phyloP scores from a whole-genome alignment of 441 rosid genomes.

The Syzygium syzygioides region DNA sequence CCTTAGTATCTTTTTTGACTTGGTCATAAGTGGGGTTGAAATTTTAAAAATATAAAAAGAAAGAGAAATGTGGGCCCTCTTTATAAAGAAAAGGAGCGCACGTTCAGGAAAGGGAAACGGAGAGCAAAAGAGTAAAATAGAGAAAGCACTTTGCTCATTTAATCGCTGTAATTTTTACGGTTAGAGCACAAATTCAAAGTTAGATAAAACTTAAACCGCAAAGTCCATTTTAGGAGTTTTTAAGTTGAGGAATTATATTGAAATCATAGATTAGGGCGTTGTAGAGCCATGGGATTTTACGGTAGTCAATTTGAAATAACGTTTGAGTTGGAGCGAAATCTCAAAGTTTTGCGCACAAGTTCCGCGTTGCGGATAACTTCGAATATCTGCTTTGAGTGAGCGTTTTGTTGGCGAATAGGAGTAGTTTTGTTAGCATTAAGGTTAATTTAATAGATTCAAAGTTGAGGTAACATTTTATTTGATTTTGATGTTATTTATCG shows the following conservation, averaged over 20 bases:
- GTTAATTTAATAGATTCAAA: neutral
- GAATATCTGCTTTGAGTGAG: neutral
- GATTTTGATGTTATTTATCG: neutral
- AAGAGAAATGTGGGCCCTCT: neutral
- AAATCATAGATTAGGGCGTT: neutral
- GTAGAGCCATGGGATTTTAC: accelerated
- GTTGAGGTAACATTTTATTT: neutral
- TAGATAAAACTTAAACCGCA: neutral
- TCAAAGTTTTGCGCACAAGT: accelerated
- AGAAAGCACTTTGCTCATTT: neutral
- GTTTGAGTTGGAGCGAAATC: neutral
- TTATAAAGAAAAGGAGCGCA: neutral
- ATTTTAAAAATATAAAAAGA: neutral
- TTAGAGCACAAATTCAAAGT: neutral
- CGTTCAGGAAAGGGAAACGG: neutral
- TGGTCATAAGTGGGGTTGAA: neutral
- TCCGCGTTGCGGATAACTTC: accelerated
- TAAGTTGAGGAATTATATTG: neutral
- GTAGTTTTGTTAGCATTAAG: neutral
- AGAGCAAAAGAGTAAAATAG: neutral
- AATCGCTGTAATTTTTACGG: neutral
- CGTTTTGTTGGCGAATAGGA: accelerated
- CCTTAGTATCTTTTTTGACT: neutral
- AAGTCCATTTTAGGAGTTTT: neutral
- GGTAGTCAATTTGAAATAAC: neutral